These are phyloP conservation scores for Xylaria sp. DNA, from an alignment of 2,329 filamentous ascomycete species.

Conservation along the genomic window DNA sequence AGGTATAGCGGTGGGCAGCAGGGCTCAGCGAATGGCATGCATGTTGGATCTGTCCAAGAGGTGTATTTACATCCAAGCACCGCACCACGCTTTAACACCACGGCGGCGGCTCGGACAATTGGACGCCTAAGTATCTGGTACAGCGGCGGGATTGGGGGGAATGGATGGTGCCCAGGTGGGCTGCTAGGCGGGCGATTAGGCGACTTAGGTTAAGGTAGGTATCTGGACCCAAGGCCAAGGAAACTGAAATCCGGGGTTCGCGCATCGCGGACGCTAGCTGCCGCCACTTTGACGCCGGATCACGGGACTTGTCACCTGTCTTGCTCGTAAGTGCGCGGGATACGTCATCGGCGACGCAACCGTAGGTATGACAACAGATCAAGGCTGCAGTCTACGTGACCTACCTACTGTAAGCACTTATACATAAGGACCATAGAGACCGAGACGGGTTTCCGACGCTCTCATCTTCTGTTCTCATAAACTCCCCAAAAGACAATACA, in stretches of 20 bases:
- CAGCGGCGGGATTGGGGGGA: neutral
- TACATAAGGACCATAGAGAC: constrained; percentile 25
- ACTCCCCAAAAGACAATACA: constrained; percentile 1
- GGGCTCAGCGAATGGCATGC: constrained; percentile 40
- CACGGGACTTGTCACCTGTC: constrained; percentile 41
- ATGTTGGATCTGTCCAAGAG: constrained; percentile 37
- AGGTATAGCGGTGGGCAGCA: constrained; percentile 27
- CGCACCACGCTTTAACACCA: neutral
- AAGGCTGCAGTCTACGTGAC: constrained; percentile 8
- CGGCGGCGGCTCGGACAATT: neutral
- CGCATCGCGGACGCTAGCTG: constrained; percentile 36
- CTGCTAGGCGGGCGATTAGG: neutral
- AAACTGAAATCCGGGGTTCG: constrained; percentile 37
- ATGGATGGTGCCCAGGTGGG: no score
- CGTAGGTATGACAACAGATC: constrained; percentile 38
- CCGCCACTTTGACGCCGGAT: constrained; percentile 47
- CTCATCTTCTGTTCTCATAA: neutral
- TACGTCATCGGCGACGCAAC: constrained; percentile 49
- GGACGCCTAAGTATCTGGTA: neutral
- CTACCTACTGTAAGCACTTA: neutral
- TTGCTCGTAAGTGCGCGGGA: neutral
- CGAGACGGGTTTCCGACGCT: neutral
- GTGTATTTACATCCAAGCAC: neutral
- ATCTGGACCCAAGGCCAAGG: constrained; percentile 8
- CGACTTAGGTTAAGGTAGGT: neutral